Evolutionary conservation across 495 filamentous ascomycete species (phyloP), one percentile per base, ranked within the genome.

Genomic region (Neurospora sp.): DNA sequence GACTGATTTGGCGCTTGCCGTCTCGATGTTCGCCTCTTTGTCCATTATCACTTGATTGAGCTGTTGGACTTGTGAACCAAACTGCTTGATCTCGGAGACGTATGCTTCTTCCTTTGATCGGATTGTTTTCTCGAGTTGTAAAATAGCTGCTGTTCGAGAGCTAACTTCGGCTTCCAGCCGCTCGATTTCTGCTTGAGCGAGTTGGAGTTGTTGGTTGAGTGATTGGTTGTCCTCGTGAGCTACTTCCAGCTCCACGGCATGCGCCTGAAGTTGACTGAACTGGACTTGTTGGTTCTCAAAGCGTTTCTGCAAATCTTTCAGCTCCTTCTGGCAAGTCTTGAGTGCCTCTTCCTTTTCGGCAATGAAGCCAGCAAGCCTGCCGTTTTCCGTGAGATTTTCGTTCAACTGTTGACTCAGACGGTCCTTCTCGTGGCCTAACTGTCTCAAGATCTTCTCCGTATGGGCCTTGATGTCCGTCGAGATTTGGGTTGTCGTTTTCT

Each of bases 351-450:
- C 76, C 37, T 77, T 74, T 11, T 74, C 72, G 34, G 76, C 74
- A 36, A 77, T 69, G 17, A 74, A 73, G 2, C 73, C 42, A 1
- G 72, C 45, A 19, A 79, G 70, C 43, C 72, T 76, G 24, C 72
- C 75, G 34, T 78, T 79, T 66, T 79, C 79, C 36, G 77, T 71
- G 19, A 40, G 71, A 45, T 74, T 78, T 17, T 76, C 48, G 5
- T 71, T 71, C 17, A 80, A 54, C 21, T 77, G 75, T n/a, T 73
- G 70, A 31, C 31, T 40, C 28, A 79, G 31, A 6, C 74, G 70
- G 10, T 78, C 75, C 28, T 77, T 40, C 31, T 74, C 74, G 8
- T 48, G 40, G 43, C 78, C 72, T 9, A 80, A 71, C 13, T 74
- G 76, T 39, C 76, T 40, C 71, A 71, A 43, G 0, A 80, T 69